Evolutionary conservation across 2,329 filamentous ascomycete genomes (phyloP).

Genomic region (Thielaviopsis euricoi): DNA sequence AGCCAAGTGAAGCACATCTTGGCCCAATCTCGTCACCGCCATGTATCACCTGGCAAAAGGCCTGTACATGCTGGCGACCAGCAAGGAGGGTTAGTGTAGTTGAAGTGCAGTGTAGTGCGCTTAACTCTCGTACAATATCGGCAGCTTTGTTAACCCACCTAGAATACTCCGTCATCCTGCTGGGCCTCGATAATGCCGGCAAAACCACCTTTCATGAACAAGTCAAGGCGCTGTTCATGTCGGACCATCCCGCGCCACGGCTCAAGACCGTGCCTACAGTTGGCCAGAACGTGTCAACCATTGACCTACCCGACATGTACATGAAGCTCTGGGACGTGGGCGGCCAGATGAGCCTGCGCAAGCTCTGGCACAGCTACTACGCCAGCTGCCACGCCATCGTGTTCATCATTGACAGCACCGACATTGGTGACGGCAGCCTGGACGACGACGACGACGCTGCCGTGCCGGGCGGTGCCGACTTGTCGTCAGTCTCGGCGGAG

Average conservation of each 20-base stretch:
- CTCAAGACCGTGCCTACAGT: constrained; percentile 88
- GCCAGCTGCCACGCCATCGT: constrained; percentile 87
- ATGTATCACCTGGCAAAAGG: constrained; percentile 98
- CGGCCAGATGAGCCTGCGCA: constrained; percentile 74
- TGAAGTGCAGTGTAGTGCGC: not conserved
- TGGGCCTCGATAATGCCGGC: constrained; percentile 94
- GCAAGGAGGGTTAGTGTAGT: constrained; percentile 66
- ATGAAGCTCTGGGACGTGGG: constrained; percentile 98
- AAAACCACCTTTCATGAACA: constrained; percentile 97
- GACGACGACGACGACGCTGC: constrained; percentile 20
- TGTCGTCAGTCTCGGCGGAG: constrained; percentile 17
- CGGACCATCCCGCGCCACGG: constrained; percentile 44
- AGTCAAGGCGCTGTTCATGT: constrained; percentile 74
- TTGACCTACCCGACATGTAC: constrained; percentile 86
- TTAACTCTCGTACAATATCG: not conserved
- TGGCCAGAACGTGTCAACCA: constrained; percentile 88
- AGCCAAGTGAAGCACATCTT: not conserved
- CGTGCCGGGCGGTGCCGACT: constrained; percentile 13
- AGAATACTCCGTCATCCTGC: constrained; percentile 96
- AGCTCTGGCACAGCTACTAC: constrained; percentile 95
- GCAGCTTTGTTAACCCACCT: constrained; percentile 5
- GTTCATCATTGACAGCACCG: constrained; percentile 91
- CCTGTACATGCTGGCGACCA: constrained; percentile 85
- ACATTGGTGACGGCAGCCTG: constrained; percentile 71
- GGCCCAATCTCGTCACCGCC: not conserved